Conservation (phyloP, 768 basidiomycete species). For the Russula dissimulans region DNA sequence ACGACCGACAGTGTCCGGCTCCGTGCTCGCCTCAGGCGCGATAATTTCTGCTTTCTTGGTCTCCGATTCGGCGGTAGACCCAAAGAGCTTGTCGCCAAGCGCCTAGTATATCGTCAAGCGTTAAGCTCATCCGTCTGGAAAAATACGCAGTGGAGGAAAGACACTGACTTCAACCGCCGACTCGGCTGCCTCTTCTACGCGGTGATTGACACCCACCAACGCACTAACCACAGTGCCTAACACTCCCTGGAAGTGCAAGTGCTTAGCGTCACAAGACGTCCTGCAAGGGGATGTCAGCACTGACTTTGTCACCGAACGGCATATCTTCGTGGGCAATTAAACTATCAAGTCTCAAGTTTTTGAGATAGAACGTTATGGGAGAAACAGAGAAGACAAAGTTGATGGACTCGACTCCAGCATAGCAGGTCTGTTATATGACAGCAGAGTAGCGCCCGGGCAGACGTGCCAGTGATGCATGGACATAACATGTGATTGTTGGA, state of each 20-base stretch:
- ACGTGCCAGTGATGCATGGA: not conserved
- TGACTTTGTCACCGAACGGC: not conserved
- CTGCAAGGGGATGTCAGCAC: not conserved
- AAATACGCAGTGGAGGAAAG: not conserved
- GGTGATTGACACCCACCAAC: too few relatives aligned
- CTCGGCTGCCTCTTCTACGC: not conserved
- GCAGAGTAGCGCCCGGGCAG: not conserved
- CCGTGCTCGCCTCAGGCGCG: not conserved
- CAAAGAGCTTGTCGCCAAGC: not conserved
- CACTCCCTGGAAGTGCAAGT: not conserved
- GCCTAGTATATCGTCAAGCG: not conserved
- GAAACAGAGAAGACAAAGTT: not conserved
- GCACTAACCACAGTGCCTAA: not conserved
- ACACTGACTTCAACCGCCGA: not conserved
- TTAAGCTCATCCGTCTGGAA: too few relatives aligned
- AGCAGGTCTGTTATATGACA: not conserved
- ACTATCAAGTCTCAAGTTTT: not conserved
- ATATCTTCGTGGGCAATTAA: not conserved
- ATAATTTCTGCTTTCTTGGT: not conserved
- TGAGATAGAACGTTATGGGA: not conserved
- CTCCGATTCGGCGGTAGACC: not conserved
- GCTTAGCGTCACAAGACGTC: not conserved
- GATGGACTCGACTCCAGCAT: not conserved
- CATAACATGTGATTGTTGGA: constrained; percentile 6
- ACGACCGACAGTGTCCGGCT: not conserved